Evolutionary conservation across 2,329 filamentous ascomycete genomes (phyloP).

Genomic region (Aspergillus fischeri): DNA sequence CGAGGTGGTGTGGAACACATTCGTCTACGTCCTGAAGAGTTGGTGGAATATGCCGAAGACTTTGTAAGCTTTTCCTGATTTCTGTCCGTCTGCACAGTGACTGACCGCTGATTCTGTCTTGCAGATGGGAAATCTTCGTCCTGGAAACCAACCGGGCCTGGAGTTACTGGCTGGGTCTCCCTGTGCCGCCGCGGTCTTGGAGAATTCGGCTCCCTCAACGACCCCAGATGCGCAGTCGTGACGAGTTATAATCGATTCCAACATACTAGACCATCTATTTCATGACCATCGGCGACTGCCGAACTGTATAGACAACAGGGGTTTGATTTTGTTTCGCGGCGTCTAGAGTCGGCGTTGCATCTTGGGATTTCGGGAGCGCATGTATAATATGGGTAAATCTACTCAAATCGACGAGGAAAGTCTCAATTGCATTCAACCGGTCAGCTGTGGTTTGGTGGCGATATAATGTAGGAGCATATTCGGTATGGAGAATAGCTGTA

Average conservation of each 20-base stretch:
- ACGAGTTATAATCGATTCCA: conserved; percentile 37
- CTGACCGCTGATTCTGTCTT: not conserved
- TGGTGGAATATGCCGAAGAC: conserved; percentile 67
- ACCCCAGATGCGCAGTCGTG: conserved; percentile 20
- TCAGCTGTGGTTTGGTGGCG: not conserved
- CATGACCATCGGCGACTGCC: not conserved
- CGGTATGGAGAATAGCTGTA: no score
- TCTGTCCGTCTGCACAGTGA: not conserved
- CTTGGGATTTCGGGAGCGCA: conserved; percentile 4
- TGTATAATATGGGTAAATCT: not conserved
- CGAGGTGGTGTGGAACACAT: conserved; percentile 57
- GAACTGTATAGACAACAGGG: conserved; percentile 1
- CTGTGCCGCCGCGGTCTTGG: conserved; percentile 56
- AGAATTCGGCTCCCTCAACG: conserved; percentile 43
- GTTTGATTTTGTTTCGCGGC: not conserved
- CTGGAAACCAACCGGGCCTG: conserved; percentile 55
- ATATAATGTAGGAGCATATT: not conserved
- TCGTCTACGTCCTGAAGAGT: conserved; percentile 62
- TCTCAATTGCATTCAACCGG: not conserved
- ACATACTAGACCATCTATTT: not conserved
- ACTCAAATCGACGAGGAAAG: not conserved
- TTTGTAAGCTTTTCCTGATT: conserved; percentile 56
- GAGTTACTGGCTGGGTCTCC: conserved; percentile 61
- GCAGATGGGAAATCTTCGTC: conserved; percentile 49
- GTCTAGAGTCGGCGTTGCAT: not conserved